Evolutionary conservation across 371 early-diverging fungal species (phyloP).

Genomic region (Dentiscutata heterogama): DNA sequence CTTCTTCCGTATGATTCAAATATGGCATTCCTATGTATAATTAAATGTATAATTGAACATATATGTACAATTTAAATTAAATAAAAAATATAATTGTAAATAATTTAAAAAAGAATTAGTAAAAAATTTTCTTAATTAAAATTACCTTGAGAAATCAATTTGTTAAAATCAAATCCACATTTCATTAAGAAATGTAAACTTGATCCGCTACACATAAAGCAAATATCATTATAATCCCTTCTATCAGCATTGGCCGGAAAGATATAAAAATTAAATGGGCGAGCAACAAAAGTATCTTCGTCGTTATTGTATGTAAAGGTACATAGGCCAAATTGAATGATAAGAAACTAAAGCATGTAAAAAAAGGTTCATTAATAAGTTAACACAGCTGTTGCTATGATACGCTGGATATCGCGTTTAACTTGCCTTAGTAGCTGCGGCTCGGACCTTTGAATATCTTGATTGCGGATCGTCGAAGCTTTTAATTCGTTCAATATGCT

Average conservation of each 20-base stretch:
- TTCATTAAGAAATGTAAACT: conserved; percentile 75
- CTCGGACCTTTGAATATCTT: conserved; percentile 64
- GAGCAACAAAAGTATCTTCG: conserved; percentile 62
- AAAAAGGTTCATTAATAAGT: background rate
- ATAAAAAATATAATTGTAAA: background rate
- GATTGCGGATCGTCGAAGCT: conserved; percentile 51
- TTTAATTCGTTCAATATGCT: conserved; percentile 40
- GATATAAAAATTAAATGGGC: conserved; percentile 79
- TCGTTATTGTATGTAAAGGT: conserved; percentile 66
- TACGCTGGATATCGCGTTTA: background rate
- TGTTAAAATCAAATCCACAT: conserved; percentile 79
- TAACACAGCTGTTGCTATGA: too few relatives aligned
- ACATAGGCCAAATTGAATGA: conserved; percentile 77
- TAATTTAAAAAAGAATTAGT: background rate
- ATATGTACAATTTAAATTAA: too few relatives aligned
- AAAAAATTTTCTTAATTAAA: background rate
- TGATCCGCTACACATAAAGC: conserved; percentile 71
- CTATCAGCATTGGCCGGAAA: conserved; percentile 67
- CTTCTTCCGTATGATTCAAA: conserved; percentile 56
- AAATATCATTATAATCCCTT: conserved; percentile 59
- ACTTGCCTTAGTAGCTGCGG: conserved; percentile 54
- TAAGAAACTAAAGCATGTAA: conserved; percentile 55
- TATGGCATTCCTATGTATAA: conserved; percentile 58
- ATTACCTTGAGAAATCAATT: conserved; percentile 68
- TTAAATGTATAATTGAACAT: background rate